Conservation (phyloP, 768 basidiomycete species). For the Pleurotus citrinopileatus region DNA sequence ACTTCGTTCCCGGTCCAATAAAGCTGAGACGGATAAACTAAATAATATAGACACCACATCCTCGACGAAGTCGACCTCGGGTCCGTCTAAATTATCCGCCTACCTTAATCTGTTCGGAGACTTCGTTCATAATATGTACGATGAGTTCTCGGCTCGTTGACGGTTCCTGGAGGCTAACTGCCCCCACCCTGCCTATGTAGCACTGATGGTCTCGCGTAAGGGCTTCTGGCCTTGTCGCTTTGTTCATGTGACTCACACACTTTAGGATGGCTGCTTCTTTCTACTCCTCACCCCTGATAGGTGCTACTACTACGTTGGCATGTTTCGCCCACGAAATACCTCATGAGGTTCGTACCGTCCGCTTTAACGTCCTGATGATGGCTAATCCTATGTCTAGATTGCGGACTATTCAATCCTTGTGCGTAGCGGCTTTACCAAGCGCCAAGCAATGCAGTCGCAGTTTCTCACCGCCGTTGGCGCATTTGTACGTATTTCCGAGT, state of each 20-base stretch:
- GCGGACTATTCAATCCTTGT: constrained; percentile 96
- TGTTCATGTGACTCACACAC: neutral
- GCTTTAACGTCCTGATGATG: neutral
- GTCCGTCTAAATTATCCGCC: constrained; percentile 82
- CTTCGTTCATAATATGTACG: constrained; percentile 91
- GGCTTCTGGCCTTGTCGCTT: neutral
- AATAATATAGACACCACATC: constrained; percentile 16
- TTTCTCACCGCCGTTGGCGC: constrained; percentile 91
- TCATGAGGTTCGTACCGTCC: constrained; percentile 33
- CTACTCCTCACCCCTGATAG: constrained; percentile 91
- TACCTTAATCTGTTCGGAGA: constrained; percentile 93
- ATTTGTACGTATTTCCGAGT: constrained; percentile 61
- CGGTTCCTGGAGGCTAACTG: constrained; percentile 14
- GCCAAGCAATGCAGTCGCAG: constrained; percentile 91
- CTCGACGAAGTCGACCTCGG: constrained; percentile 30
- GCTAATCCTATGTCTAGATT: constrained; percentile 50
- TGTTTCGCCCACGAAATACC: constrained; percentile 96
- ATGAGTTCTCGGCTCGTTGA: constrained; percentile 12
- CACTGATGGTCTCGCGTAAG: constrained; percentile 90
- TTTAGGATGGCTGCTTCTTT: constrained; percentile 92
- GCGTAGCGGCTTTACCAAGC: constrained; percentile 86
- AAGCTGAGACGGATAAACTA: constrained; percentile 20
- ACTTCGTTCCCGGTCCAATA: constrained; percentile 45
- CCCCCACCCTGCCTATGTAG: constrained; percentile 36
- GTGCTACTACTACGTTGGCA: constrained; percentile 91